These are phyloP conservation scores for Ascochyta clinopodiicola DNA, from an alignment of 2,329 filamentous ascomycete species.

Conservation along the genomic window DNA sequence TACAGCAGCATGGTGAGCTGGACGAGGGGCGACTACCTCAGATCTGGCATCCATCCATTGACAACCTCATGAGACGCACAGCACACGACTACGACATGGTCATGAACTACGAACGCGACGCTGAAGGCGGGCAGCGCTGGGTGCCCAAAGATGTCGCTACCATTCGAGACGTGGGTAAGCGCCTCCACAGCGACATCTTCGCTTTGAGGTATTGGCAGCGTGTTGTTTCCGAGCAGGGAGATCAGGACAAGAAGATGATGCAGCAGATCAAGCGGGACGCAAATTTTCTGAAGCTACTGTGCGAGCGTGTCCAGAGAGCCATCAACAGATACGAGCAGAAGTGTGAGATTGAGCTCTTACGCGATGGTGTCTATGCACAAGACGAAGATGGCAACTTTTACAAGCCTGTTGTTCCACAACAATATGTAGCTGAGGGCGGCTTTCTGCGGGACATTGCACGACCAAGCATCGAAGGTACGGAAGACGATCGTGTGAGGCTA, in stretches of 20 bases:
- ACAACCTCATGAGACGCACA: conserved; percentile 24
- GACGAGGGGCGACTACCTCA: conserved; percentile 4
- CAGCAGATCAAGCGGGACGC: conserved; percentile 5
- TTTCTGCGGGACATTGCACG: not conserved
- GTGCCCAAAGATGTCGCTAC: conserved; percentile 11
- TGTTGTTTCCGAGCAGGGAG: not conserved
- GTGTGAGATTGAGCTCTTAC: conserved; percentile 7
- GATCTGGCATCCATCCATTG: conserved; percentile 15
- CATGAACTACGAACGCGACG: conserved; percentile 23
- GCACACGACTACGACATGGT: conserved; percentile 29
- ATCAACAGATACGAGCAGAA: conserved; percentile 14
- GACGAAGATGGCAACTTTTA: conserved; percentile 14
- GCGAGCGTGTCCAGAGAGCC: conserved; percentile 9
- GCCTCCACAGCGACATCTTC: conserved; percentile 18
- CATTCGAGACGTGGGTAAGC: conserved; percentile 17
- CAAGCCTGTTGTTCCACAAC: conserved; percentile 3
- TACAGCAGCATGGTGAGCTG: not conserved
- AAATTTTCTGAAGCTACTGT: conserved; percentile 5
- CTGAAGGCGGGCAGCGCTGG: conserved; percentile 28
- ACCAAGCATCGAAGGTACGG: not conserved
- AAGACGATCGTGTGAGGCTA: not conserved
- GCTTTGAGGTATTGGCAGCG: conserved; percentile 13
- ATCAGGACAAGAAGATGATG: conserved; percentile 8
- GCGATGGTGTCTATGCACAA: conserved; percentile 4
- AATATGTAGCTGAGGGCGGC: not conserved